Percentiles rank a stretch among this genome's conserved stretches.
Conservation (phyloP, 345 rosid species). For the Salix koriyanagi region DNA sequence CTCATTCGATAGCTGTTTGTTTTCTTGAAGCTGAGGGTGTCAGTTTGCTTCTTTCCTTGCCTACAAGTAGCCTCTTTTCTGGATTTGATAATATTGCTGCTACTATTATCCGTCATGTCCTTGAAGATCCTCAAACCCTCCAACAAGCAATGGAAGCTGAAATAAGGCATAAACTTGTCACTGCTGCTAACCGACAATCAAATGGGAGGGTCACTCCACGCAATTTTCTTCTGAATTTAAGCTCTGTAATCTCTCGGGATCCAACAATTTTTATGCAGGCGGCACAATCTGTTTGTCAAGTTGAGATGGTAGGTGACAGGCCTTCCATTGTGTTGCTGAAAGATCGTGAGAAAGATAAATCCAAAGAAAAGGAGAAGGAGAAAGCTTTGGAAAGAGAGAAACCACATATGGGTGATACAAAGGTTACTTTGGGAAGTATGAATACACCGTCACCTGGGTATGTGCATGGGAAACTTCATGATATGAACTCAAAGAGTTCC, state of each 20-base stretch:
- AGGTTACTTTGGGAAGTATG: conserved; percentile 40
- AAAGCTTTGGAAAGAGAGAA: conserved; percentile 61
- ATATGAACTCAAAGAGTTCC: conserved; percentile 56
- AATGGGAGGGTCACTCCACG: conserved; percentile 79
- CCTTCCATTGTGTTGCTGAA: conserved; percentile 76
- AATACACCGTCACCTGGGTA: conserved; percentile 36
- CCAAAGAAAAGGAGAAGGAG: conserved; percentile 67
- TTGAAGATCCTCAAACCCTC: conserved; percentile 94
- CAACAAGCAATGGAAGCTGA: conserved; percentile 98
- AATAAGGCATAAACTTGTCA: conserved; percentile 71
- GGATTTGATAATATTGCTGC: conserved; percentile 41
- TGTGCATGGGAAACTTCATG: conserved; percentile 42
- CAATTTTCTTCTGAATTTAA: conserved; percentile 62
- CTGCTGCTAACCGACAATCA: conserved; percentile 77
- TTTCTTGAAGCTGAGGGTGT: conserved; percentile 88
- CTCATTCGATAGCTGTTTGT: conserved; percentile 69
- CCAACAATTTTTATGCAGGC: conserved; percentile 78
- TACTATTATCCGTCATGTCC: conserved; percentile 77
- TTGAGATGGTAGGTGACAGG: conserved; percentile 95
- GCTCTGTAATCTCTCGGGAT: conserved; percentile 81
- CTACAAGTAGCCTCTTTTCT: conserved; percentile 13
- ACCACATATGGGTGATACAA: conserved; percentile 52
- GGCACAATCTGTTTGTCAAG: conserved; percentile 75
- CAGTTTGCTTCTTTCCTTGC: conserved; percentile 70
- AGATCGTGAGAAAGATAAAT: conserved; percentile 80